Conservation (phyloP, 495 filamentous ascomycete species). For the Echria macrotheca region DNA sequence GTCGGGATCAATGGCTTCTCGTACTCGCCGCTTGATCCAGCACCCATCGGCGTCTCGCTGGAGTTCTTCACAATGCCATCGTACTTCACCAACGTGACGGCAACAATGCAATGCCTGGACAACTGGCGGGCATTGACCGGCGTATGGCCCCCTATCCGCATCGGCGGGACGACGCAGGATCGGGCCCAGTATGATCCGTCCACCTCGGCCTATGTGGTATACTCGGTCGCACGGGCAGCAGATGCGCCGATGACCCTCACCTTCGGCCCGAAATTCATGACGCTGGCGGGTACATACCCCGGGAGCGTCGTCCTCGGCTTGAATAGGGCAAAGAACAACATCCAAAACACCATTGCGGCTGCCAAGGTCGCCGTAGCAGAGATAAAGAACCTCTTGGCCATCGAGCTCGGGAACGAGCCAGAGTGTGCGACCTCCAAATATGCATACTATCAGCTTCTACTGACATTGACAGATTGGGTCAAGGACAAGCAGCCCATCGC, state of each 20-base stretch:
- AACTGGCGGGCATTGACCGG: constrained; percentile 51
- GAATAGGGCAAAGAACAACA: constrained; percentile 52
- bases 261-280: constrained; percentile 52
- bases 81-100: constrained; percentile 50
- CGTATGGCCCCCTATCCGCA: constrained; percentile 52
- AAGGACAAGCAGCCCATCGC: constrained; percentile 49
- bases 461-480: constrained; percentile 31
- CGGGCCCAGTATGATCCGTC: constrained; percentile 49
- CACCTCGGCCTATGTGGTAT: constrained; percentile 46
- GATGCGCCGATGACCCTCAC: constrained; percentile 52
- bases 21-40: constrained; percentile 37
- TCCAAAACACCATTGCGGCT: constrained; percentile 52
- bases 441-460: constrained; percentile 7
- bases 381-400: constrained; percentile 48
- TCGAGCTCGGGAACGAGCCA: constrained; percentile 59
- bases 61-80: constrained; percentile 58
- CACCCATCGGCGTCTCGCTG: constrained; percentile 53
- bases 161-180: constrained; percentile 56
- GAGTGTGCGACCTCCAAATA: constrained; percentile 42
- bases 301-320: constrained; percentile 53
- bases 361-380: constrained; percentile 41
- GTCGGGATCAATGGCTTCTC: constrained; percentile 24
- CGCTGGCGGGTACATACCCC: constrained; percentile 44
- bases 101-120: constrained; percentile 49
- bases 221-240: constrained; percentile 47